Base-by-base conservation (phyloP, 495 filamentous ascomycete species). In the Lepidopterella palustris region DNA sequence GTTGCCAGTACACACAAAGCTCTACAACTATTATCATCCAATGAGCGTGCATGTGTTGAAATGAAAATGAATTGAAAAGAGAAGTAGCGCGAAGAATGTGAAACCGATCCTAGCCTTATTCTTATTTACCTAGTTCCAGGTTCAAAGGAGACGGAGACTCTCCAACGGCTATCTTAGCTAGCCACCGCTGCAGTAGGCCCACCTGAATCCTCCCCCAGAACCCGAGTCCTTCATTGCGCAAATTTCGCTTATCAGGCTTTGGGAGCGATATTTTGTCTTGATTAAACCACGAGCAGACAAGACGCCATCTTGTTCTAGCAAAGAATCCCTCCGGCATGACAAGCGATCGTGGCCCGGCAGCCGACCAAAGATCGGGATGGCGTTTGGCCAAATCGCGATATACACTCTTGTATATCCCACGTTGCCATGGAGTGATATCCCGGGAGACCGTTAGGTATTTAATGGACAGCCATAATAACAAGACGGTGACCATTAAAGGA, bases 321-420 rank as follows among this genome's bases (percentile, higher is more conserved):
- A 69, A 45, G 18, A 57, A 52, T 3, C 69, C 72, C 1, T 66
- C 55, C 0, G 78, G 77, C 13, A 65, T 58, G 20, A 82, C 66
- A 31, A 68, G 62, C 5, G 74, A 63, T 2, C 74, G 64, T 0
- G 80, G 78, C 0, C 80, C 80, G 18, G 60, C 59, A 10, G 78
- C 66, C 0, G 79, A 73, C 80, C 79, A 82, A 13, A 81, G 71
- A 15, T 62, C 47, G 1, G 80, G 79, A 35, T 80, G 71, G 9
- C 59, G 24, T n/a, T 61, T 67, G 23, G 77, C 70, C 39, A 82
- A 70, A 20, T 79, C 74, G 15, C 71, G 67, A 63, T 74, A 82
- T 6, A 80, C 69, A 10, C 71, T 61, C 58, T 81, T 78, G 63
- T 80, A 82, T 32, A 80, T 68, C 45, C 78, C 78, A 27, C 80